Base-by-base conservation (phyloP, 2,329 filamentous ascomycete species). In the Cladosporium sp. region DNA sequence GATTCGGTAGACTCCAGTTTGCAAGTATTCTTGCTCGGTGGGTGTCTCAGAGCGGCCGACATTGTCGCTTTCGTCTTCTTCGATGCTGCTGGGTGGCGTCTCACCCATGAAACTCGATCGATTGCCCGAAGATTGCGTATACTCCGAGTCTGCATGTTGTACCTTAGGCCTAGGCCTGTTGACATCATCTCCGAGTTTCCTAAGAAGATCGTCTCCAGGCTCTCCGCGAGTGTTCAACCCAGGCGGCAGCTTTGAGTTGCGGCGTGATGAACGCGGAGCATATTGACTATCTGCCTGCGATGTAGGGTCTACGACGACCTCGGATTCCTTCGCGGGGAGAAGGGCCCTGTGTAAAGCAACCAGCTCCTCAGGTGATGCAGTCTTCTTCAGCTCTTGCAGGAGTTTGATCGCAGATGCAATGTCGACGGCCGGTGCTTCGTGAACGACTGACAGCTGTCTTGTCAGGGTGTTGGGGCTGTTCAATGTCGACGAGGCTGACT, bases 311-410 rank as follows among this genome's bases (percentile, higher is more conserved):
- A 27, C 22, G 9, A 27, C 22, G 22, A 27, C 9, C 22, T 27
- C 22, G 4, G 22, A 27, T 4, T 49, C 45, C 30, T 42, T 39
- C 22, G 61, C 62, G 1, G 67, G 67, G 9, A 69, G 53, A 18
- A 70, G 55, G 9, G 67, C 67, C 51, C 63, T 58, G 54, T 70
- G 67, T 24, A 69, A 54, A 24, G 73, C 71, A 19, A 72, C 73
- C 27, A 77, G 62, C 50, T 77, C 72, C 47, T 76, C 73, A 1
- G 73, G 73, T 5, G 72, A 70, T 1, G 72, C 74, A 38, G 65
- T 73, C 60, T 72, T 75, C 60, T 71, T 73, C 51, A 77, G 64
- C 58, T 76, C 69, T 50, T 76, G 70, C 53, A 77, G 55, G 30
- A 77, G 62, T 22, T 63, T 63, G 34, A 76, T 71, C 5, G 73